Evolutionary conservation across 345 rosid genomes (phyloP).

Genomic region (Populus deltoides): DNA sequence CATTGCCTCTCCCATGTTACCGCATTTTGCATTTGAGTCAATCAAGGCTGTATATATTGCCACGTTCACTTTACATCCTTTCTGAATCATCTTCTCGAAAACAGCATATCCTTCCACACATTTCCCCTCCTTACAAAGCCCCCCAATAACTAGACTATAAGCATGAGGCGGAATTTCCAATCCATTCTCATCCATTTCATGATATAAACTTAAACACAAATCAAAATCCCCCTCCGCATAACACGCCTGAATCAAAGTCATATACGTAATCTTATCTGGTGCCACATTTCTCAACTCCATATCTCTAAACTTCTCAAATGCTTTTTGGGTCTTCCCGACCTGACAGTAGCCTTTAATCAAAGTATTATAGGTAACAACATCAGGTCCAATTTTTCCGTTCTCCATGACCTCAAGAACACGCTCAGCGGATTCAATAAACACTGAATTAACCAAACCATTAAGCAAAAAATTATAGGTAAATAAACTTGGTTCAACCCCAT

Average conservation of each 20-base stretch:
- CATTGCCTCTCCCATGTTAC: constrained; percentile 62
- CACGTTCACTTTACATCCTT: constrained; percentile 59
- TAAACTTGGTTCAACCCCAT: constrained; percentile 72
- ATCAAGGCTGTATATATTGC: constrained; percentile 77
- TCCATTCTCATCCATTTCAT: constrained; percentile 79
- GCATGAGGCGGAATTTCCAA: constrained; percentile 73
- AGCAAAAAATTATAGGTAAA: constrained; percentile 70
- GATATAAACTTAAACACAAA: constrained; percentile 69
- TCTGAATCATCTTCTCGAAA: constrained; percentile 60
- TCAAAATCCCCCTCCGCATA: constrained; percentile 63
- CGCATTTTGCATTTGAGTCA: constrained; percentile 67
- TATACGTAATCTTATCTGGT: constrained; percentile 78
- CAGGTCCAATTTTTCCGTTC: constrained; percentile 60
- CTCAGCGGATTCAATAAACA: constrained; percentile 74
- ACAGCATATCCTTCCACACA: constrained; percentile 62
- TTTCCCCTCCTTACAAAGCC: constrained; percentile 75
- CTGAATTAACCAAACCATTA: constrained; percentile 67
- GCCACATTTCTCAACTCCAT: constrained; percentile 66
- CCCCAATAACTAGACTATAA: constrained; percentile 72
- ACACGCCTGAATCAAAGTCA: constrained; percentile 79
- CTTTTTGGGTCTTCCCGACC: constrained; percentile 62
- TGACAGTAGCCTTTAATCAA: constrained; percentile 86
- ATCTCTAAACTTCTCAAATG: constrained; percentile 51
- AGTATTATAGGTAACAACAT: constrained; percentile 69
- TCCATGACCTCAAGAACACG: constrained; percentile 74